Percentiles rank a stretch among this genome's conserved stretches.
Evolutionary conservation across 1,284 basidiomycete genomes (phyloP).

Genomic region (Earliella scabrosa): DNA sequence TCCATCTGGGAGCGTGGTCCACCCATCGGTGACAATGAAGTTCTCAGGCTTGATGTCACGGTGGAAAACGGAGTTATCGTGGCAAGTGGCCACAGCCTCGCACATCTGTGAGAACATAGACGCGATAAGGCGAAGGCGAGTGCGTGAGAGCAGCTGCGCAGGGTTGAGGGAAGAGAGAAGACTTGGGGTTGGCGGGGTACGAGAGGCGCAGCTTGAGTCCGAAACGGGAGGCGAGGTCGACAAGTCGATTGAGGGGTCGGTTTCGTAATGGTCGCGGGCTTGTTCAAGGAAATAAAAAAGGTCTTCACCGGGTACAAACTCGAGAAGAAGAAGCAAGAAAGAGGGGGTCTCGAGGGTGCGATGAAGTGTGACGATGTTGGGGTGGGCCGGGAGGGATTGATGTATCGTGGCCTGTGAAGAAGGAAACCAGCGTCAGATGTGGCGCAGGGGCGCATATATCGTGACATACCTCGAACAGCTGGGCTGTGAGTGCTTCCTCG

Average conservation of each 20-base stretch:
- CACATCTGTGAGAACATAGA: conserved; percentile 99
- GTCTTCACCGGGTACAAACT: conserved; percentile 97
- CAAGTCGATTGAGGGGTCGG: conserved; percentile 51
- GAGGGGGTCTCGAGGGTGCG: conserved; percentile 84
- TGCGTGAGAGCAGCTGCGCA: conserved; percentile 81
- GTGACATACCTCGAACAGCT: conserved; percentile 80
- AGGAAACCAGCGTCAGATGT: neutral
- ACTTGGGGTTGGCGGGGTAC: conserved; percentile 92
- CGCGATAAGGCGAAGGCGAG: conserved; percentile 89
- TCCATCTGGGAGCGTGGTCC: conserved; percentile 55
- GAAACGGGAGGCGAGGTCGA: conserved; percentile 31
- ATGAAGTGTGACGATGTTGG: conserved; percentile 95
- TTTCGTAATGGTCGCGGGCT: conserved; percentile 82
- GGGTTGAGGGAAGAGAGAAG: conserved; percentile 90
- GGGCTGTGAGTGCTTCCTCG: conserved; percentile 83
- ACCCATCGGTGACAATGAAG: conserved; percentile 90
- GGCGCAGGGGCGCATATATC: conserved; percentile 7
- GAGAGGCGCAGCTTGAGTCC: conserved; percentile 42
- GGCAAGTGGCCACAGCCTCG: conserved; percentile 95
- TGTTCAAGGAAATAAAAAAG: conserved; percentile 98
- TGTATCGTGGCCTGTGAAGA: conserved; percentile 84
- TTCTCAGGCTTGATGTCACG: conserved; percentile 99
- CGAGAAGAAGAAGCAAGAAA: conserved; percentile 82
- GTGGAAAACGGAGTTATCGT: conserved; percentile 90
- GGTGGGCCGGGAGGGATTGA: conserved; percentile 89